Conservation (phyloP, 2,329 filamentous ascomycete species). For the Colletotrichum paranaense region DNA sequence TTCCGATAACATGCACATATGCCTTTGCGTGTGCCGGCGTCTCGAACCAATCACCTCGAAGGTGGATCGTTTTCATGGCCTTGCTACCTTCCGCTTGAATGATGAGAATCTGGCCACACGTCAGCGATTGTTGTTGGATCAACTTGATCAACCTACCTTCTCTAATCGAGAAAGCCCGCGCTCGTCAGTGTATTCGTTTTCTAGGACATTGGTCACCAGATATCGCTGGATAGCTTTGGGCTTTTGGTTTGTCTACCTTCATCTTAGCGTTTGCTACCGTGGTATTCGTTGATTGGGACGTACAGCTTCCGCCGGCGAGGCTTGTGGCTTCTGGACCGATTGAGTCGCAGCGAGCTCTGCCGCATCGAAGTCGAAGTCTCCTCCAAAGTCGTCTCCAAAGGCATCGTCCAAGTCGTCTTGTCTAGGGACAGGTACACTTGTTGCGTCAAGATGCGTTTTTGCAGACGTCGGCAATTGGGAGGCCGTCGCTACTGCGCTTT, state of each 20-base stretch:
- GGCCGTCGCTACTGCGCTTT: slow-evolving; percentile 7
- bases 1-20: slow-evolving; percentile 88
- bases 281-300: slow-evolving; percentile 43
- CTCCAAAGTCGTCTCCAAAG: slow-evolving; percentile 78
- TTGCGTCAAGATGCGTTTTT: neutral
- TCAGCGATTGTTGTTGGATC: slow-evolving; percentile 6
- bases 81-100: slow-evolving; percentile 83
- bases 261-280: slow-evolving; percentile 68
- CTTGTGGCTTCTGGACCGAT: slow-evolving; percentile 54
- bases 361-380: slow-evolving; percentile 83
- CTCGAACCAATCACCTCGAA: slow-evolving; percentile 89
- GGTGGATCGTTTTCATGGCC: slow-evolving; percentile 73
- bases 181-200: slow-evolving; percentile 74
- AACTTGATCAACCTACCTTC: slow-evolving; percentile 68
- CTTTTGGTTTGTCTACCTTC: slow-evolving; percentile 73
- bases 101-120: slow-evolving; percentile 74
- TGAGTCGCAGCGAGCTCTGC: slow-evolving; percentile 80
- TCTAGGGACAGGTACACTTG: slow-evolving; percentile 21
- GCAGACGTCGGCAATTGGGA: slow-evolving; percentile 27
- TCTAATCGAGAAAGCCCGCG: slow-evolving; percentile 71
- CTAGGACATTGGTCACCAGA: slow-evolving; percentile 79
- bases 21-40: slow-evolving; percentile 80
- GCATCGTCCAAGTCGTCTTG: slow-evolving; percentile 70
- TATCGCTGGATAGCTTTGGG: slow-evolving; percentile 87
- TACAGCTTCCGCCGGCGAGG: slow-evolving; percentile 47